phyloP scores from a whole-genome alignment of 345 rosid species.

The Ailanthus altissimus region DNA sequence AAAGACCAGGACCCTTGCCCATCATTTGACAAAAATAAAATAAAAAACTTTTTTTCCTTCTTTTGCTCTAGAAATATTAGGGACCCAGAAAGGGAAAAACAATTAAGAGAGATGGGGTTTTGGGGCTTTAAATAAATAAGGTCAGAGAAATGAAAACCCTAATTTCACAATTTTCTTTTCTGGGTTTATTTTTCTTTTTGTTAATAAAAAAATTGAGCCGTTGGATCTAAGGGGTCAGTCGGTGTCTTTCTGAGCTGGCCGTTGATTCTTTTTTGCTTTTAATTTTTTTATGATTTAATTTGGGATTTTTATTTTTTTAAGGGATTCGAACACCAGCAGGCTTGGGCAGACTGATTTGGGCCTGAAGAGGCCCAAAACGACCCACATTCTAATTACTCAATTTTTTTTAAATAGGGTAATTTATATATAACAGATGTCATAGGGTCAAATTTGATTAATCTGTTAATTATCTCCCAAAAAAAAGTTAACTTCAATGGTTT shows the following conservation, averaged over 20 bases:
- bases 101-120: too few relatives aligned
- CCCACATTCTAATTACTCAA: neutral
- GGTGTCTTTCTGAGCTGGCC: neutral
- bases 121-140: neutral
- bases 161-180: neutral
- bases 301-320: neutral
- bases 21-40: conserved; percentile 29
- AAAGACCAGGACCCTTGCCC: conserved; percentile 94
- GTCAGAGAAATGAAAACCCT: conserved; percentile 18
- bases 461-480: too few relatives aligned
- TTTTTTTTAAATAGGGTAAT: too few relatives aligned
- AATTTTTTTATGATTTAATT: neutral
- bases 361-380: neutral
- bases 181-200: neutral
- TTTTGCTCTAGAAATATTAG: neutral
- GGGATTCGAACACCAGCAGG: neutral
- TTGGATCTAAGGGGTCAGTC: conserved; percentile 1
- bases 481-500: too few relatives aligned
- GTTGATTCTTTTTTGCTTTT: neutral
- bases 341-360: neutral
- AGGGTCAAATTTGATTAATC: too few relatives aligned
- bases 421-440: too few relatives aligned
- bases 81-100: conserved; percentile 4
- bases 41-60: neutral
- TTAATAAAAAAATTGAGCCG: neutral